phyloP scores from a whole-genome alignment of 1,284 basidiomycete species.

The Tylopilus sp. region DNA sequence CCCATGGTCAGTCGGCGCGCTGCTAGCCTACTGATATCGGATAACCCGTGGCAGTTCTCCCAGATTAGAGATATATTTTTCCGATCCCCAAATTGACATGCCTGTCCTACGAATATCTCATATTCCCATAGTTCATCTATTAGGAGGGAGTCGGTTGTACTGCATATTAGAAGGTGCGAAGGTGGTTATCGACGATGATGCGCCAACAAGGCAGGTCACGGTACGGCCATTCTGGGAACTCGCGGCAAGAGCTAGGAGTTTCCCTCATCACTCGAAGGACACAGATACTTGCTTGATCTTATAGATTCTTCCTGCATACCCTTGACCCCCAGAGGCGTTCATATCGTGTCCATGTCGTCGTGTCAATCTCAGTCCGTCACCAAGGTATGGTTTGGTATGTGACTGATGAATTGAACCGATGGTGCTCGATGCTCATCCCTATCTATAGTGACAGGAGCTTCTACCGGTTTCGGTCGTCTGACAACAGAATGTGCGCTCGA shows the following conservation, averaged over 20 bases:
- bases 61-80: too few species aligned
- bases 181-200: too few species aligned
- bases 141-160: too few species aligned
- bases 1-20: too few species aligned
- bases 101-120: too few species aligned
- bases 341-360: conserved; percentile 1
- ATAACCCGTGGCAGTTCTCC: too few species aligned
- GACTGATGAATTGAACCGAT: neutral
- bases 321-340: neutral
- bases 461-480: conserved; percentile 32
- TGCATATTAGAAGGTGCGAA: too few species aligned
- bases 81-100: too few species aligned
- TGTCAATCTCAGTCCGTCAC: conserved; percentile 1
- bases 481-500: conserved; percentile 27
- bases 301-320: neutral
- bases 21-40: too few species aligned
- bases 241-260: too few species aligned
- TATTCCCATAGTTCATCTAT: too few species aligned
- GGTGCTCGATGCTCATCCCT: neutral
- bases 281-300: neutral
- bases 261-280: too few species aligned
- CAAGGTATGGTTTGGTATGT: conserved; percentile 32
- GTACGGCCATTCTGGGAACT: neutral
- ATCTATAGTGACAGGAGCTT: conserved; percentile 32
- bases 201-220: neutral